Base-by-base conservation (phyloP, 805 yeast species). In the Yarrowia sp. region DNA sequence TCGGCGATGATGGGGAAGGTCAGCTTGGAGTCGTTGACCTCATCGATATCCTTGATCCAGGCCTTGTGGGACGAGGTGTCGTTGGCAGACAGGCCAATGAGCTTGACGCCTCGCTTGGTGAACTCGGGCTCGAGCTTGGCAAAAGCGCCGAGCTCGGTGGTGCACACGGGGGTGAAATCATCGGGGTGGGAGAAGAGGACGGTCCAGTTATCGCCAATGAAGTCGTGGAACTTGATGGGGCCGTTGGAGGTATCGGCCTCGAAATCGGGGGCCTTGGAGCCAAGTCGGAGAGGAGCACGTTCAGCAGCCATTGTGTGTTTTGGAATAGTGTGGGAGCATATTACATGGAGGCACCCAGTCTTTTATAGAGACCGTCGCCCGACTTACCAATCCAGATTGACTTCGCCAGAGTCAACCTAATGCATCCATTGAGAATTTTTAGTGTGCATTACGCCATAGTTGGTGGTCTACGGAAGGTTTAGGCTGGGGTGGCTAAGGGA, bases 91-190 rank as follows among this genome's bases (percentile, higher is more conserved):
- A 92, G 81, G 70, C 97, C 98, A 77, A 92, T 86, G 76, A 92
- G 83, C 82, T 92, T 92, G 76, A 88, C 92, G 73, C 85, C 85
- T 81, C 97, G 88, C 80, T 88, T 83, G 76, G 88, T 85, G 75
- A 92, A 92, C 78, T 92, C 97, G 65, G 95, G 91, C 80, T 91
- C 91, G 78, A 92, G 86, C 74, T 87, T 84, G 71, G 97, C 95
- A 74, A 92, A 92, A 11, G 97, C 97, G 71, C 97, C 97, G 75
- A 92, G 83, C 82, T 92, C 98, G 66, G 97, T 92, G 74, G 97
- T 92, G 80, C 98, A 92, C 66, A 92, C 97, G 55, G 98, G 98
- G 18, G 98, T 92, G 84, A 90, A 92, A 77, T 92, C 98, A 69
- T 91, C 97, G 69, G 98, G 98, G 78, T 92, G 98, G 13, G 97